These are phyloP conservation scores for Rhizophagus clarus DNA, from an alignment of 192 early-diverging fungal genomes.

Conservation along the genomic window DNA sequence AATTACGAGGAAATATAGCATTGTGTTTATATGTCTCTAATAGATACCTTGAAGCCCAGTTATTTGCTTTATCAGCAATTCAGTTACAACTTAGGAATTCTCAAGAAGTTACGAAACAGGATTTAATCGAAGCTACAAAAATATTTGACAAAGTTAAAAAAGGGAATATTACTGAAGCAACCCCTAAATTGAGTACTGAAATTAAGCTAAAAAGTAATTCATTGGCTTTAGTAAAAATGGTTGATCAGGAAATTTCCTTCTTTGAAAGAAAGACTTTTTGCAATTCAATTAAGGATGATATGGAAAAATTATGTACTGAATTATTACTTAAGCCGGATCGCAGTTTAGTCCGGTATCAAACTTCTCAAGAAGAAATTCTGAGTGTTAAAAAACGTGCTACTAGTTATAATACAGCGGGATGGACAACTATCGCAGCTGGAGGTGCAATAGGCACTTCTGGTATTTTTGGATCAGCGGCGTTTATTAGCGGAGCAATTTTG, in stretches of 20 bases:
- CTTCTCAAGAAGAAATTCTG: not conserved
- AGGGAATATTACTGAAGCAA: not conserved
- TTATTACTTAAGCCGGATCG: not conserved
- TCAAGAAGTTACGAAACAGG: not conserved
- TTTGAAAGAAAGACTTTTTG: not conserved
- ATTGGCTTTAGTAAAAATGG: not conserved
- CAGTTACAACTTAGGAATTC: not conserved
- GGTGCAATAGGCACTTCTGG: too few relatives aligned
- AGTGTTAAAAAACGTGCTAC: not conserved
- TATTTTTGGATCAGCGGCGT: not conserved
- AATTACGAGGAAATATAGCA: slow-evolving; percentile 8
- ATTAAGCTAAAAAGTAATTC: not conserved
- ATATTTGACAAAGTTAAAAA: slow-evolving; percentile 17
- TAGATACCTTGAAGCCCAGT: not conserved
- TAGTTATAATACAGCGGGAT: not conserved
- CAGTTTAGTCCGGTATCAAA: not conserved
- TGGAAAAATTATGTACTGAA: not conserved
- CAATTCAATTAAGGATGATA: not conserved
- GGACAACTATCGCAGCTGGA: not conserved
- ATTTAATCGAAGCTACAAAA: not conserved
- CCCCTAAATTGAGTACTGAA: not conserved
- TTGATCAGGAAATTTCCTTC: not conserved
- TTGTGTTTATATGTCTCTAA: not conserved
- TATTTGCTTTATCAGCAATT: slow-evolving; percentile 22
- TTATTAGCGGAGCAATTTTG: not conserved